Evolutionary conservation across 2,329 filamentous ascomycete genomes (phyloP).

Genomic region (Neurospora sp.): DNA sequence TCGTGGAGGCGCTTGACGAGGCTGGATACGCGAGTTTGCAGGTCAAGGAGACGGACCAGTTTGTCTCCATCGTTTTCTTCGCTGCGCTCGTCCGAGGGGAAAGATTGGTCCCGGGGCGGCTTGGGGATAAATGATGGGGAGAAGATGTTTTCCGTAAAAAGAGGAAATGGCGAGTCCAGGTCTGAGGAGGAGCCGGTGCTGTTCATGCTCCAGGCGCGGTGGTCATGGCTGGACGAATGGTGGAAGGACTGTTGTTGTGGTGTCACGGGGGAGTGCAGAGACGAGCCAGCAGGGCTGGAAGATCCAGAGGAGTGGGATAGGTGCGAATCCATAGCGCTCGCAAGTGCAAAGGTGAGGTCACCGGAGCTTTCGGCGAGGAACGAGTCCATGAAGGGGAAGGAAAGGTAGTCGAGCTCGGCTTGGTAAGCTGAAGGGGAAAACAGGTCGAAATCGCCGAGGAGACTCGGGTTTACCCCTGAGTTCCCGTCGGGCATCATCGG

Average conservation of each 20-base stretch:
- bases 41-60: neutral
- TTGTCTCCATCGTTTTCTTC: neutral
- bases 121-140: neutral
- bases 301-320: neutral
- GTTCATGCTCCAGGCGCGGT: neutral
- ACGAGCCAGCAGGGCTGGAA: neutral
- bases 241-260: neutral
- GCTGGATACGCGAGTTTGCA: neutral
- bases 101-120: neutral
- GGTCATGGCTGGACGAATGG: neutral
- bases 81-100: neutral
- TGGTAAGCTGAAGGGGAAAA: neutral
- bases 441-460: neutral
- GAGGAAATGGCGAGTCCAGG: neutral
- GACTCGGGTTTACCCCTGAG: neutral
- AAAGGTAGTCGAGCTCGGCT: neutral
- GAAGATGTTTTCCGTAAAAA: neutral
- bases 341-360: neutral
- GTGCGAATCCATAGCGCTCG: neutral
- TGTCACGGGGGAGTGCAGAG: neutral
- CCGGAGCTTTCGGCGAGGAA: neutral
- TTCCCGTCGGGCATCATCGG: neutral
- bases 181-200: neutral
- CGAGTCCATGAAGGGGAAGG: neutral
- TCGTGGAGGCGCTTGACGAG: neutral